Evolutionary conservation across 805 yeast genomes (phyloP), one percentile per base, ranked within the genome.

Genomic region (Sugiyamaella marilandica): DNA sequence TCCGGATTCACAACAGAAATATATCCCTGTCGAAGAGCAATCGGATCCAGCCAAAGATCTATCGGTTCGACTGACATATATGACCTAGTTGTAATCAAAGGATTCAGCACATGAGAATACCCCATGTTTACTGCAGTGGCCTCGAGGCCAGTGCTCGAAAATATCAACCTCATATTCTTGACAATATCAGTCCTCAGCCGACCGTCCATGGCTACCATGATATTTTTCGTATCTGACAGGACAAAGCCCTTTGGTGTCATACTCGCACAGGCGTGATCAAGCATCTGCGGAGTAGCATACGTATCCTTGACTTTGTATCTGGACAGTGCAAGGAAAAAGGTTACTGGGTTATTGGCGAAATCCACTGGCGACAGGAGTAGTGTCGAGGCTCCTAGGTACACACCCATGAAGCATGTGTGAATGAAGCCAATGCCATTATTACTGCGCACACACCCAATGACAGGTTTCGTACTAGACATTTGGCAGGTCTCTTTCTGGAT

Each of bases 401-500:
- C 82, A 4, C 99, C 99, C 58, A 94, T 66, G 35, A 91, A 69
- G 51, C 83, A 82, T n/a, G 95, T 78, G 66, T 89, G 92, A 26
- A 94, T 70, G 65, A 94, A 91, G 0, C 99, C 99, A 26, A 92
- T 68, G 0, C 97, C 97, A 1, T 78, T 70, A 1, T 88, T 80
- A 59, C 91, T 92, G 43, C 95, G 80, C 8, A 88, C 95, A 67
- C 96, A 83, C 0, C 96, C 96, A 41, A 92, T 75, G 5, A 94
- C 74, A 0, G 97, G 84, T 39, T 81, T 79, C 33, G 79, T 76
- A 37, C 86, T 78, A 11, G 84, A 77, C 70, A 94, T 74, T 55
- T 88, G 92, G 63, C 96, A 87, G 0, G 98, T 92, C 65, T 92
- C 97, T 61, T 94, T 92, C 63, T 89, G 78, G 18, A 87, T 86